A percentile compares a stretch with the other conserved stretches of the same genome.
These are phyloP conservation scores for Plasmopara halstedii DNA, from an alignment of 352 stramenopile genomes.

Conservation along the genomic window DNA sequence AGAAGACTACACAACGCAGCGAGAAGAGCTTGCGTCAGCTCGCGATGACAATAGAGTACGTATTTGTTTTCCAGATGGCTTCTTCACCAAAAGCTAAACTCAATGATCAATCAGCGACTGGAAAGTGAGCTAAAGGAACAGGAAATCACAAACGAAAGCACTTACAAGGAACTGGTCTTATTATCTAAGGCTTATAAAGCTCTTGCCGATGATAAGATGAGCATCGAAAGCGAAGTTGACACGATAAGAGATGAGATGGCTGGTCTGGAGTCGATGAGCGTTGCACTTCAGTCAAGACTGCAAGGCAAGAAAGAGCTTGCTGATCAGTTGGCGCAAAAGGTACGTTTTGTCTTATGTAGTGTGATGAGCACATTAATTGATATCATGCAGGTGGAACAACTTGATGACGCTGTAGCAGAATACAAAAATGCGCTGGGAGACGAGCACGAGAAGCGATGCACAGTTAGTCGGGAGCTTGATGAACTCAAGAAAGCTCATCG, in stretches of 20 bases:
- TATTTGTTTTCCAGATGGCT: neutral
- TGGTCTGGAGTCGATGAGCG: constrained; percentile 50
- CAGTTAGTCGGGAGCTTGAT: constrained; percentile 43
- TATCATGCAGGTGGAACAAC: constrained; percentile 29
- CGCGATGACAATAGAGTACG: constrained; percentile 47
- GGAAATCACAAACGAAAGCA: constrained; percentile 46
- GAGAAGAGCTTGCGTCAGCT: constrained; percentile 44
- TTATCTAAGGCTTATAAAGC: constrained; percentile 74
- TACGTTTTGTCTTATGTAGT: constrained; percentile 9
- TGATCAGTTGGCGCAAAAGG: constrained; percentile 59
- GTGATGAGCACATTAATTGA: constrained; percentile 1
- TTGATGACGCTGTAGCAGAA: constrained; percentile 43
- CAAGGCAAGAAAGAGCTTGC: constrained; percentile 58
- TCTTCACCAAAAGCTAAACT: neutral
- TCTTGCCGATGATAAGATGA: constrained; percentile 50
- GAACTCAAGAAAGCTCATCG: constrained; percentile 56
- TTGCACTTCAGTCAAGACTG: constrained; percentile 43
- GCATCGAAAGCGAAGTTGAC: constrained; percentile 39
- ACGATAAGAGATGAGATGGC: constrained; percentile 37
- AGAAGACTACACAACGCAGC: constrained; percentile 54
- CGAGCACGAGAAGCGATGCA: constrained; percentile 47
- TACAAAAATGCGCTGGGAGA: constrained; percentile 49
- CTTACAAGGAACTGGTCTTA: constrained; percentile 75
- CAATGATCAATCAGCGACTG: constrained; percentile 27
- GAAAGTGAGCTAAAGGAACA: constrained; percentile 56